Evolutionary conservation across 148 eudicot genomes (phyloP), one percentile per base, ranked within the genome.

Genomic region (Rhododendron henanense): DNA sequence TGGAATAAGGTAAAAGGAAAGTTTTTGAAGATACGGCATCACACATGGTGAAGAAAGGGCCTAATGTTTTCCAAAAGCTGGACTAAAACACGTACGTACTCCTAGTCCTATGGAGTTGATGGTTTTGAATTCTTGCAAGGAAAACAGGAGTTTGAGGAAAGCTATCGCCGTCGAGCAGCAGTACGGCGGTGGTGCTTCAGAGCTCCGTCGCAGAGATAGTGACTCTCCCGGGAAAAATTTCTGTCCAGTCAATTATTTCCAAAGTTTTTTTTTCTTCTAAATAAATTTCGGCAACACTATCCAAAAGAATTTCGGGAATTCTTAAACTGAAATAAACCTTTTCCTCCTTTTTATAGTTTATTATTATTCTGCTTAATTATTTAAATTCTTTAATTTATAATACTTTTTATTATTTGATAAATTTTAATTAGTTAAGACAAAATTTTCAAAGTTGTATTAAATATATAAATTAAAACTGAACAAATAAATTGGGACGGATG

Each of bases 11-110:
- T 65, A 79, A 50, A 65, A 84, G 69, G 77, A 82, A n/a, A 10
- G 33, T 28, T 33, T 61, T 10, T 53, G 84, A 80, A 50, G 89
- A 78, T 65, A 87, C 23, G 39, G 84, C 55, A 81, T 84, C 86
- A 74, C 78, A 55, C 89, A 87, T 87, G 81, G 81, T 77, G 88
- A 79, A 77, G n/a, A 83, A 35, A 81, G 41, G n/a, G 67, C 74
- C 80, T 73, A 74, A 19, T 1, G 19, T 48, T 44, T 35, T 45
- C 19, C 9, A 79, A 28, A 79, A 28, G 59, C n/a, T 81, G 47
- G 69, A 81, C 9, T 19, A 55, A 57, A 39, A 7, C 39, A 53
- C 1, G 3, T 23, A 80, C 31, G 3, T 23, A 80, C 31, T 14
- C 16, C 55, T 41, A 41, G 45, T 51, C 16, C 14, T 13, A 57